These are phyloP conservation scores for Paecilomyces dactylethromorphus DNA, from an alignment of 2,329 filamentous ascomycete genomes.

Conservation along the genomic window DNA sequence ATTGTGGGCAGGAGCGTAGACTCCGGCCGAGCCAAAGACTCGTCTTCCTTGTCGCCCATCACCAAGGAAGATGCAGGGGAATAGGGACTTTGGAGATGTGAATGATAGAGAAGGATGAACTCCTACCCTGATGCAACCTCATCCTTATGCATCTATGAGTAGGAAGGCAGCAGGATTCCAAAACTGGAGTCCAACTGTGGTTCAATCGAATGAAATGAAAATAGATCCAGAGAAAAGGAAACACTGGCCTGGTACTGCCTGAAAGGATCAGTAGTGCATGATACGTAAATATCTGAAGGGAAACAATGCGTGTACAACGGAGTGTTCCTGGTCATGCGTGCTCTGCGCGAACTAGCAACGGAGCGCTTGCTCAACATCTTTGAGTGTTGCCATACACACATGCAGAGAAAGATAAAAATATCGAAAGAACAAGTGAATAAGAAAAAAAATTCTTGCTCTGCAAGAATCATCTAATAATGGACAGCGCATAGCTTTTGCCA, in stretches of 20 bases:
- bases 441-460: neutral
- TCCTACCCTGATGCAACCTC: neutral
- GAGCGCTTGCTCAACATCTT: neutral
- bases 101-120: neutral
- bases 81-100: neutral
- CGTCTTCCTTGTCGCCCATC: neutral
- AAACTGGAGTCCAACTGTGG: neutral
- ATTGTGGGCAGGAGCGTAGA: neutral
- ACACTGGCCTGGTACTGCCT: neutral
- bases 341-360: neutral
- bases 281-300: neutral
- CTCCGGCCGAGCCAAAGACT: neutral
- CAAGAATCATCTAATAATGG: neutral
- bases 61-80: neutral
- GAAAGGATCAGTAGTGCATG: neutral
- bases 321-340: neutral
- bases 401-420: neutral
- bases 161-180: neutral
- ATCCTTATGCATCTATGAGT: neutral
- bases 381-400: neutral
- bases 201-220: neutral
- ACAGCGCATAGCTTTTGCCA: neutral
- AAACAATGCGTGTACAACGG: neutral
- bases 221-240: neutral
- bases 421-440: neutral